Conservation (phyloP, 1,284 basidiomycete species). For the Pseudozyma thailandica region DNA sequence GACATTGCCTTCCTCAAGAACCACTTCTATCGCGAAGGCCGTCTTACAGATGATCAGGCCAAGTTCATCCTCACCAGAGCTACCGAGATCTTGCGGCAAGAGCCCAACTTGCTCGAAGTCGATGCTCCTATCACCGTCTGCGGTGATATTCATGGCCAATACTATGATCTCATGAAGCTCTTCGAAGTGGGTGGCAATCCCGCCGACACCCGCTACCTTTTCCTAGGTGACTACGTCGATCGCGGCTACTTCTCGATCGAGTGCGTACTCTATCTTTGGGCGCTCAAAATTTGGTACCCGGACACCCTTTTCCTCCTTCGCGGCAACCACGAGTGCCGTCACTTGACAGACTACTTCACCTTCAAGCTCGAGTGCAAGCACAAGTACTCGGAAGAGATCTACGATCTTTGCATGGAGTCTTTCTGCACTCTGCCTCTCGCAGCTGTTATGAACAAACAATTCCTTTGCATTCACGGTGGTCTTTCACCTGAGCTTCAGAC, state of each 20-base stretch:
- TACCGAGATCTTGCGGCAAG: conserved; percentile 79
- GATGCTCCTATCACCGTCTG: conserved; percentile 86
- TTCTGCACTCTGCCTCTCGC: conserved; percentile 92
- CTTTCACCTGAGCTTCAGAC: conserved; percentile 89
- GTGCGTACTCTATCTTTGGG: conserved; percentile 67
- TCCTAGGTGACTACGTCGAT: conserved; percentile 68
- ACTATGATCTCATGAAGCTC: conserved; percentile 68
- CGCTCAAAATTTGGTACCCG: conserved; percentile 67
- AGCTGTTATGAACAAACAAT: conserved; percentile 97
- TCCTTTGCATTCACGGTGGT: conserved; percentile 93
- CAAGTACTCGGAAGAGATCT: conserved; percentile 68
- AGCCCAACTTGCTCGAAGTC: conserved; percentile 89
- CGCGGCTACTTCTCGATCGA: conserved; percentile 68
- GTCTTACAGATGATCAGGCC: conserved; percentile 86
- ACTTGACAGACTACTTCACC: conserved; percentile 68
- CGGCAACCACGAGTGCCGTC: conserved; percentile 68
- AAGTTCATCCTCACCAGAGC: conserved; percentile 82
- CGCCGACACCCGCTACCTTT: conserved; percentile 66
- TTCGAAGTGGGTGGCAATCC: conserved; percentile 68
- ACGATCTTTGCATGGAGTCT: conserved; percentile 73
- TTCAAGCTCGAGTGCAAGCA: conserved; percentile 68
- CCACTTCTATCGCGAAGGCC: conserved; percentile 95
- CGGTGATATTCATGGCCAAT: conserved; percentile 68
- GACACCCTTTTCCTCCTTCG: conserved; percentile 67
- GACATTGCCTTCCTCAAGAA: conserved; percentile 96